These are phyloP conservation scores for Didymosphaeria variabile DNA, from an alignment of 2,329 filamentous ascomycete genomes.

Conservation along the genomic window DNA sequence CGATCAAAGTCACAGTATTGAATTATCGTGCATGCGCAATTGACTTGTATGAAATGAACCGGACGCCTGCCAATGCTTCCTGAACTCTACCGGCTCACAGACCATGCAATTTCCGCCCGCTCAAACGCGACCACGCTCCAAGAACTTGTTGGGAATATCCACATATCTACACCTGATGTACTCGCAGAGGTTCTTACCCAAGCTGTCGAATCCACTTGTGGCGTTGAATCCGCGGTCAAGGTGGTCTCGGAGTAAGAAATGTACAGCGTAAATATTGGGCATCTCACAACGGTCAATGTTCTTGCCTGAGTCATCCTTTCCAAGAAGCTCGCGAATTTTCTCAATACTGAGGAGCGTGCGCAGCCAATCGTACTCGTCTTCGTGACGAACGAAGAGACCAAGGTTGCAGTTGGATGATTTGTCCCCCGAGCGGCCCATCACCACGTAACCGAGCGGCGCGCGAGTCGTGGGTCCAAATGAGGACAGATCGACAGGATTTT, in stretches of 20 bases:
- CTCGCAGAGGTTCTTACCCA: constrained; percentile 35
- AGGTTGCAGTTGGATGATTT: constrained; percentile 55
- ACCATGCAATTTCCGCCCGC: background rate
- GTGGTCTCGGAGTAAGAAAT: constrained; percentile 34
- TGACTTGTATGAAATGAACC: background rate
- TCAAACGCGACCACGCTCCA: constrained; percentile 28
- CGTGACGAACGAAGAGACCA: constrained; percentile 51
- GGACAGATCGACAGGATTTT: constrained; percentile 28
- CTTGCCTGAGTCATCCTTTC: constrained; percentile 54
- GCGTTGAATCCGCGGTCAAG: constrained; percentile 33
- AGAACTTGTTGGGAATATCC: constrained; percentile 32
- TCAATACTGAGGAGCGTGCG: constrained; percentile 52
- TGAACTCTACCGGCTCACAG: background rate
- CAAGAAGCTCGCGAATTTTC: constrained; percentile 53
- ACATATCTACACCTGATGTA: constrained; percentile 29
- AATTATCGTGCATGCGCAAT: background rate
- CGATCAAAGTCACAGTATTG: background rate
- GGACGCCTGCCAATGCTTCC: constrained; percentile 15
- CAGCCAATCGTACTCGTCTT: constrained; percentile 57
- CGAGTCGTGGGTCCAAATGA: constrained; percentile 38
- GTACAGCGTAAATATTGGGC: constrained; percentile 32
- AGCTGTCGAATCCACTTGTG: constrained; percentile 28
- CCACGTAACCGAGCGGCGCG: constrained; percentile 52
- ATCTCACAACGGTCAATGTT: constrained; percentile 42
- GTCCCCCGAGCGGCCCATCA: constrained; percentile 53